phyloP scores from a whole-genome alignment of 208 protist species.

The Tritrichomonas musculus region DNA sequence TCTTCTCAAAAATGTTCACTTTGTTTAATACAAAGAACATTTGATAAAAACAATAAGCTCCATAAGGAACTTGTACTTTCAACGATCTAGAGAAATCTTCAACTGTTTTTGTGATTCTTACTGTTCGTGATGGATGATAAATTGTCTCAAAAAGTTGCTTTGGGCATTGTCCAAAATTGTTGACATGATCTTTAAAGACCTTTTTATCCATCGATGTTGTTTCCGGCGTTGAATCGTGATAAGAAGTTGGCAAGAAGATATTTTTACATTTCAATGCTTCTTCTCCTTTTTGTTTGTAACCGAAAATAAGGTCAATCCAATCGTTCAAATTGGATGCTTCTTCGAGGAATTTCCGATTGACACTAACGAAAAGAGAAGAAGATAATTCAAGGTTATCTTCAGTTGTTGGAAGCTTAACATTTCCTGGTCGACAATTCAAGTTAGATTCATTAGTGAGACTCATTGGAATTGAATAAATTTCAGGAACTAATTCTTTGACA shows the following conservation, averaged over 20 bases:
- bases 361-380: not conserved
- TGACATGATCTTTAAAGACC: not conserved
- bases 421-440: not conserved
- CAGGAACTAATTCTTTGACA: not conserved
- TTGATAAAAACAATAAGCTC: too few species aligned
- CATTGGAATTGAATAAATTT: not conserved
- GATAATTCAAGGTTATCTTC: too few species aligned
- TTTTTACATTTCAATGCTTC: not conserved
- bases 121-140: too few species aligned
- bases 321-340: not conserved
- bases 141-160: not conserved
- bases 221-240: not conserved
- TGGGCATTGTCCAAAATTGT: not conserved
- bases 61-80: too few species aligned
- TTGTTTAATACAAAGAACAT: too few species aligned
- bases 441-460: not conserved
- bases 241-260: not conserved
- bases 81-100: too few species aligned
- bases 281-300: not conserved
- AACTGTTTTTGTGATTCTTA: too few species aligned
- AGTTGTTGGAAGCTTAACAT: not conserved
- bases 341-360: not conserved
- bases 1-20: too few species aligned
- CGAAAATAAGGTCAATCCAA: not conserved
- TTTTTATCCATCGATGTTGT: not conserved